A percentile compares a stretch with the other conserved stretches of the same genome.
These are phyloP conservation scores for Coprinopsis sp. DNA, from an alignment of 768 basidiomycete genomes.

Conservation along the genomic window DNA sequence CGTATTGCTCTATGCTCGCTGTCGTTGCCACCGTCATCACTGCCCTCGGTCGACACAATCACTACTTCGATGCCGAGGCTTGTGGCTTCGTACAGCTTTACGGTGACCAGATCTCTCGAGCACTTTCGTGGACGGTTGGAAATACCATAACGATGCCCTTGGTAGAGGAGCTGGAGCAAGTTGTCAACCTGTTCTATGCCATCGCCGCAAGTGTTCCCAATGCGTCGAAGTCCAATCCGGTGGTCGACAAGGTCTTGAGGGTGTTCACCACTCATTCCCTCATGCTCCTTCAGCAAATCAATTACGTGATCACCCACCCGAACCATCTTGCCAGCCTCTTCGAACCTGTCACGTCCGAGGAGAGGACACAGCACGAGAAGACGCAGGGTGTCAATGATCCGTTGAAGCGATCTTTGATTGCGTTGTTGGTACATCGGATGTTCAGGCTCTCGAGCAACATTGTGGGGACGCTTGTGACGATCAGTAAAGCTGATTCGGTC, in stretches of 20 bases:
- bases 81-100: slow-evolving; percentile 84
- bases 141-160: slow-evolving; percentile 71
- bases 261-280: slow-evolving; percentile 67
- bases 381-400: slow-evolving; percentile 59
- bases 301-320: slow-evolving; percentile 88
- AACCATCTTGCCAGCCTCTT: slow-evolving; percentile 79
- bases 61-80: slow-evolving; percentile 80
- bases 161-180: slow-evolving; percentile 80
- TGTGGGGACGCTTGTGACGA: slow-evolving; percentile 61
- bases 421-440: slow-evolving; percentile 66
- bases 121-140: slow-evolving; percentile 79
- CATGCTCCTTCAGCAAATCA: slow-evolving; percentile 78
- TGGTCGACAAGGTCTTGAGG: slow-evolving; percentile 58
- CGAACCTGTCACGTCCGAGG: slow-evolving; percentile 75
- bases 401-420: slow-evolving; percentile 65
- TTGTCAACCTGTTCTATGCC: slow-evolving; percentile 72
- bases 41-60: slow-evolving; percentile 58
- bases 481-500: slow-evolving; percentile 66
- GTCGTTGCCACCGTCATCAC: slow-evolving; percentile 70
- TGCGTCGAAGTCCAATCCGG: slow-evolving; percentile 40
- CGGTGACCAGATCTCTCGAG: slow-evolving; percentile 71
- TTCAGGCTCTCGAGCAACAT: slow-evolving; percentile 69
- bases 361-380: slow-evolving; percentile 64
- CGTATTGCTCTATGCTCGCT: slow-evolving; percentile 82
- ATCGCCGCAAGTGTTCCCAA: slow-evolving; percentile 56